Percentiles rank a stretch among this genome's conserved stretches.
phyloP scores from a whole-genome alignment of 2,329 filamentous ascomycete species.

The Aureobasidium sp. region DNA sequence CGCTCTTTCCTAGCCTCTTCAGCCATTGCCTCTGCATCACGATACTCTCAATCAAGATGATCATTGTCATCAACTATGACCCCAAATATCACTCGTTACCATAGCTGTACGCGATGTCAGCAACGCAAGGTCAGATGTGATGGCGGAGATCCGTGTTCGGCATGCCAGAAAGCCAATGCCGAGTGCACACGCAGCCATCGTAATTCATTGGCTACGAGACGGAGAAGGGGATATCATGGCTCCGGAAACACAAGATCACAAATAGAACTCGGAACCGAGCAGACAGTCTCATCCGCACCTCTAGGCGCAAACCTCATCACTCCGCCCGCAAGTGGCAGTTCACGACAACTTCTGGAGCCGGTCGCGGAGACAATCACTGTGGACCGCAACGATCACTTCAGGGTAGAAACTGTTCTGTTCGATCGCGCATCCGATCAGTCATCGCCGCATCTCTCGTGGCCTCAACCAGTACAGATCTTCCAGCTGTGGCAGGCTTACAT shows the following conservation, averaged over 20 bases:
- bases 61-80: background rate
- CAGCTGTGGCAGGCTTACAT: conserved; percentile 49
- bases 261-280: background rate
- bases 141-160: background rate
- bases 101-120: background rate
- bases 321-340: background rate
- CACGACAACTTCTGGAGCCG: background rate
- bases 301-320: background rate
- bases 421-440: background rate
- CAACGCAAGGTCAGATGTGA: background rate
- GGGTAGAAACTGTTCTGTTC: background rate
- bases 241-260: background rate
- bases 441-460: background rate
- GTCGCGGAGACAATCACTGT: background rate
- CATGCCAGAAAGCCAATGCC: background rate
- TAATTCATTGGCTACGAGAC: background rate
- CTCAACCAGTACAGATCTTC: conserved; percentile 5
- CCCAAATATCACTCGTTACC: background rate
- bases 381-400: background rate
- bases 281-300: too few species aligned
- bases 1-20: too few species aligned
- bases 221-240: background rate
- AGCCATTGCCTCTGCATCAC: too few species aligned
- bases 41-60: too few species aligned
- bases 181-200: background rate